A percentile compares a stretch with the other conserved stretches of the same genome.
These are phyloP conservation scores for Quercus ilex DNA, from an alignment of 306 rosid species.

Conservation along the genomic window DNA sequence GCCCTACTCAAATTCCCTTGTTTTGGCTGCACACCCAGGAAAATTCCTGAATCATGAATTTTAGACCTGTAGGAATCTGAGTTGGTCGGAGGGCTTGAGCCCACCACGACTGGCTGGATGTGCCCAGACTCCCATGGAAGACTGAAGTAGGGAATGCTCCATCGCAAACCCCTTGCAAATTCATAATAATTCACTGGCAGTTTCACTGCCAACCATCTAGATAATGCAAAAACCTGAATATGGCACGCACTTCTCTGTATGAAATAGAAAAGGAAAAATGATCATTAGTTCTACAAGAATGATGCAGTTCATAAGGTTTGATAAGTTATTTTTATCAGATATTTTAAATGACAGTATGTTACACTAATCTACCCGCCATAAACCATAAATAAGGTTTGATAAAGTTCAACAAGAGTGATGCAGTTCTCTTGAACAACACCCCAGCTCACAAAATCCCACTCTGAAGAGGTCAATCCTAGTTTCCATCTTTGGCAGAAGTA, in stretches of 20 bases:
- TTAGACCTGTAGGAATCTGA: conserved; percentile 31
- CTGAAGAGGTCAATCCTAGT: too few relatives aligned
- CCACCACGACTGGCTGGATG: conserved; percentile 32
- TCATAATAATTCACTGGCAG: conserved; percentile 77
- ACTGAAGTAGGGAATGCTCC: conserved; percentile 74
- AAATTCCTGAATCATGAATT: conserved; percentile 24
- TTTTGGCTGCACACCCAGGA: conserved; percentile 29
- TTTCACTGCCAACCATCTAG: conserved; percentile 70
- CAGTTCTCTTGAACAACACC: too few relatives aligned
- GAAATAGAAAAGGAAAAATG: conserved; percentile 4
- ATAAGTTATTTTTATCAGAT: background rate
- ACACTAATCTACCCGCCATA: background rate
- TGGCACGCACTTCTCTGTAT: conserved; percentile 82
- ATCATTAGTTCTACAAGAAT: background rate
- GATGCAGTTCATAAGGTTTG: background rate
- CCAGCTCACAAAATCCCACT: too few relatives aligned
- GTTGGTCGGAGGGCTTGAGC: conserved; percentile 45
- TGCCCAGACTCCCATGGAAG: conserved; percentile 75
- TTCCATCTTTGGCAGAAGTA: background rate
- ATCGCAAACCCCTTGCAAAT: conserved; percentile 62
- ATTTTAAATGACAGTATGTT: background rate
- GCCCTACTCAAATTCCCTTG: conserved; percentile 31
- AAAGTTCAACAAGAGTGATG: too few relatives aligned
- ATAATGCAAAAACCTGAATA: conserved; percentile 80
- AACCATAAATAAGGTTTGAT: background rate